These are phyloP conservation scores for Penicillium argentinense DNA, from an alignment of 495 filamentous ascomycete species.

Conservation along the genomic window DNA sequence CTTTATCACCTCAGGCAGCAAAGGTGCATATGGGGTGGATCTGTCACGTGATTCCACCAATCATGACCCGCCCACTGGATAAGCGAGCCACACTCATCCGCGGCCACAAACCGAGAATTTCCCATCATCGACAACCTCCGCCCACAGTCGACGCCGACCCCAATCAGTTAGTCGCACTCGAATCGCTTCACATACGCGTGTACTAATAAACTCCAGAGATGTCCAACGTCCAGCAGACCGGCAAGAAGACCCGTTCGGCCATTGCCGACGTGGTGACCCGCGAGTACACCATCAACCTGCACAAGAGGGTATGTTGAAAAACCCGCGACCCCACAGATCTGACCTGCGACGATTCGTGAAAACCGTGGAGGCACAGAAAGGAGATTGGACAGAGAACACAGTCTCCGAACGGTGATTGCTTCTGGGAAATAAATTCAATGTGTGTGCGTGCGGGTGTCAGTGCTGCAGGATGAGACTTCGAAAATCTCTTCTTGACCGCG, in stretches of 20 bases:
- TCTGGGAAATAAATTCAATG: slow-evolving; percentile 13
- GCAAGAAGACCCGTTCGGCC: slow-evolving; percentile 83
- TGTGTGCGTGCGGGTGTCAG: slow-evolving; percentile 18
- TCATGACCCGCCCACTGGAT: slow-evolving; percentile 14
- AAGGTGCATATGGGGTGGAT: not conserved
- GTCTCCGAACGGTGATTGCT: slow-evolving; percentile 24
- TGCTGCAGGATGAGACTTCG: not conserved
- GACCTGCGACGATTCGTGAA: slow-evolving; percentile 24
- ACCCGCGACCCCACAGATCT: slow-evolving; percentile 10
- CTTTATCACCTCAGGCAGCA: slow-evolving; percentile 13
- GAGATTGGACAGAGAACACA: slow-evolving; percentile 32
- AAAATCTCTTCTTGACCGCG: not conserved
- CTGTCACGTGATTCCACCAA: slow-evolving; percentile 11
- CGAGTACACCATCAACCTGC: slow-evolving; percentile 99
- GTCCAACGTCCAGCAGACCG: slow-evolving; percentile 59
- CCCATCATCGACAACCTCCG: slow-evolving; percentile 42
- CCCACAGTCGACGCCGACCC: slow-evolving; percentile 45
- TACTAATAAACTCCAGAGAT: slow-evolving; percentile 56
- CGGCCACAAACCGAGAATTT: slow-evolving; percentile 37
- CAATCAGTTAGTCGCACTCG: slow-evolving; percentile 38
- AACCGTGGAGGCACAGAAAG: slow-evolving; percentile 23
- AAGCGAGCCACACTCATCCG: slow-evolving; percentile 51
- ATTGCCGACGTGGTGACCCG: slow-evolving; percentile 97
- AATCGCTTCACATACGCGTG: not conserved
- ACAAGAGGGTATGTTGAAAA: slow-evolving; percentile 90